Base-by-base conservation (phyloP, 179 eudicot genomes). In the Beta lomatogona region DNA sequence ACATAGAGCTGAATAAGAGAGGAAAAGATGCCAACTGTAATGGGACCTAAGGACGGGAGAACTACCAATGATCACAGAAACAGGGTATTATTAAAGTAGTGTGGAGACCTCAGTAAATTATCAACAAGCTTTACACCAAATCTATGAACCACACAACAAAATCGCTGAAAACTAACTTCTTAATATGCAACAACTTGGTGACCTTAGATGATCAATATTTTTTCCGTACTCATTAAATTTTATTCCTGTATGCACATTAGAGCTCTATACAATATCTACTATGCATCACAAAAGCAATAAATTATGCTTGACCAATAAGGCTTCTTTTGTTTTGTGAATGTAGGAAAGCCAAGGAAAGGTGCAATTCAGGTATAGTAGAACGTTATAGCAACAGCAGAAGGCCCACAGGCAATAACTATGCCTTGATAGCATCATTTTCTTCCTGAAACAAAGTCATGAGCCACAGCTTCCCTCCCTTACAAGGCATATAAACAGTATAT, bases 401-500 rank as follows among this genome's bases (percentile, higher is more conserved):
- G 77, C 71, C 87, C 86, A 73, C 79, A 50, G 54, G 80, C 76
- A 55, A 58, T 21, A 74, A 66, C 57, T 75, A 25, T 44, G 46
- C 59, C 69, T 70, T 71, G 67, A 50, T 19, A 71, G 69, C 81
- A 53, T 18, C 80, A 31, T 46, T 81, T 83, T 78, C 80, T 64
- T 72, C 63, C 73, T 58, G 58, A 73, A 73, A 78, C 61, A n/a
- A 67, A 60, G 16, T 76, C 78, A 25, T 25, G 77, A 58, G 77
- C 66, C 85, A 55, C 79, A 55, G 36, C 73, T 83, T 85, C 76
- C 87, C 81, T 80, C 44, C 25, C n/a, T 57, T 57, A 13, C 46
- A 83, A 83, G 75, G 83, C 82, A 63, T 80, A 54, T 77, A 64
- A 86, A 79, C 54, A 75, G 66, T 63, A 61, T 64, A 67, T 69